Conservation (phyloP, 495 filamentous ascomycete species). For the Talaromyces thailandensis region DNA sequence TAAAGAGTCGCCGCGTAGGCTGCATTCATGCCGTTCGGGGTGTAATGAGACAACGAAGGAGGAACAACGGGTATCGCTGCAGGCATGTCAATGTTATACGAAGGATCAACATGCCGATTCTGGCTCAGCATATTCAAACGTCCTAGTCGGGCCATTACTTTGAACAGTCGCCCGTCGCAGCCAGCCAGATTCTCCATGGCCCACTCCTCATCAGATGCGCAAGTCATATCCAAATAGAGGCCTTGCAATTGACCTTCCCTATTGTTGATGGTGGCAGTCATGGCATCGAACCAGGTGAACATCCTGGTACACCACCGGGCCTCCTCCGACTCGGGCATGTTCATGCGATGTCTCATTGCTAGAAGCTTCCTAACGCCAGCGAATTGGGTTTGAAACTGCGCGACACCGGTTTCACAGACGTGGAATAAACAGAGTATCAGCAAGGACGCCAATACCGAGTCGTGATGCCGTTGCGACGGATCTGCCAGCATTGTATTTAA, state of each 20-base stretch:
- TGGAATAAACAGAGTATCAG: conserved; percentile 86
- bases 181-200: conserved; percentile 80
- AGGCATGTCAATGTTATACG: conserved; percentile 19
- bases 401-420: conserved; percentile 85
- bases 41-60: conserved; percentile 26
- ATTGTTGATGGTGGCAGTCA: conserved; percentile 86
- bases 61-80: conserved; percentile 27
- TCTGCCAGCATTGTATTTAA: conserved; percentile 78
- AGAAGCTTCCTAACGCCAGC: conserved; percentile 91
- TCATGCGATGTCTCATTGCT: conserved; percentile 57
- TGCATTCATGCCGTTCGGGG: conserved; percentile 10
- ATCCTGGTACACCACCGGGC: conserved; percentile 91
- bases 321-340: conserved; percentile 52
- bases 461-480: conserved; percentile 61
- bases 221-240: conserved; percentile 56
- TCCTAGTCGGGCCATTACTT: conserved; percentile 66
- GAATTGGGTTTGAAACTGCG: conserved; percentile 88
- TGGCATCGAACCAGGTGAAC: conserved; percentile 94
- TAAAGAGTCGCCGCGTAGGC: conserved; percentile 21
- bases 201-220: conserved; percentile 60
- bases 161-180: conserved; percentile 76
- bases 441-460: conserved; percentile 82
- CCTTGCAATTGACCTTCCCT: conserved; percentile 80
- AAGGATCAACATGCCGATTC: conserved; percentile 42
- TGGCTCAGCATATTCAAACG: conserved; percentile 86